phyloP scores from a whole-genome alignment of 306 rosid genomes.

The Corylus americana region DNA sequence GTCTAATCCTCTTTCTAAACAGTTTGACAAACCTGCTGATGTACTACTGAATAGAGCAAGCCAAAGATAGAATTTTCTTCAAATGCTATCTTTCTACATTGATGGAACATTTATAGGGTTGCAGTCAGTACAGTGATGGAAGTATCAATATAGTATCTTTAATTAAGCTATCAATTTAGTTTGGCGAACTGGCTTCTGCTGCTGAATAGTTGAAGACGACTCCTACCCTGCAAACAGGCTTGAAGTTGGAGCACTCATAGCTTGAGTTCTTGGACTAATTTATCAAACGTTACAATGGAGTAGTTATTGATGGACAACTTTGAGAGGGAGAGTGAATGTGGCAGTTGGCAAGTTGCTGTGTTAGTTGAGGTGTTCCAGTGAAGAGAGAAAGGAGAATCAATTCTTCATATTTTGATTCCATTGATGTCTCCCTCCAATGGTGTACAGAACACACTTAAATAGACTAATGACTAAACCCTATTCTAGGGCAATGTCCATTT shows the following conservation, averaged over 20 bases:
- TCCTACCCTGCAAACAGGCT: background rate
- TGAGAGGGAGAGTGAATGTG: background rate
- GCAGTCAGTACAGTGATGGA: background rate
- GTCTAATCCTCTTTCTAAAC: constrained; percentile 5
- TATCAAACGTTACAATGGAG: background rate
- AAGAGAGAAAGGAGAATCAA: too few relatives aligned
- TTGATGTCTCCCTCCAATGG: too few relatives aligned
- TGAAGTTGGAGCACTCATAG: background rate
- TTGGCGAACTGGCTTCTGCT: background rate
- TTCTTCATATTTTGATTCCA: too few relatives aligned
- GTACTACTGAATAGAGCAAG: background rate
- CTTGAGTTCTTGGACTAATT: background rate
- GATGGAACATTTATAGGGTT: background rate
- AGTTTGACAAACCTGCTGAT: background rate
- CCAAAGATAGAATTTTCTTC: background rate
- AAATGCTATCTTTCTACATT: background rate
- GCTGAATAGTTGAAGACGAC: constrained; percentile 2
- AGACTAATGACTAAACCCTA: too few relatives aligned
- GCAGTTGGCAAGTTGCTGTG: background rate
- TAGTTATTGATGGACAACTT: background rate
- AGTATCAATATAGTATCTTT: background rate
- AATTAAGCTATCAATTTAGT: background rate
- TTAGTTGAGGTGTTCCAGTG: background rate
- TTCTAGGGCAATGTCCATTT: too few relatives aligned
- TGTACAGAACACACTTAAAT: too few relatives aligned